A percentile compares a stretch with the other conserved stretches of the same genome.
Evolutionary conservation across 345 rosid species (phyloP).

Genomic region (Heritiera fomes): DNA sequence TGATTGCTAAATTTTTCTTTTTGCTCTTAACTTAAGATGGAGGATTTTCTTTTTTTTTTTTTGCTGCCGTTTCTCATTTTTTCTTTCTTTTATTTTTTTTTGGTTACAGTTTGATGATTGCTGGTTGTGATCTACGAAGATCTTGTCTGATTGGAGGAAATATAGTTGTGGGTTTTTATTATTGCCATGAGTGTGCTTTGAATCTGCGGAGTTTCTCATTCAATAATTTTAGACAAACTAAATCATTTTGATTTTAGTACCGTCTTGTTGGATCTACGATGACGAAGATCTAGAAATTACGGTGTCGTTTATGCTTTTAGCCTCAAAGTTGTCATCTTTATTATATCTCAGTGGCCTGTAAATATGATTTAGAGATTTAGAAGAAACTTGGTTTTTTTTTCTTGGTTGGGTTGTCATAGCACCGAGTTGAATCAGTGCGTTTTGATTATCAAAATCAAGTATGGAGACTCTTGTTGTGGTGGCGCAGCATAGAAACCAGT

Average conservation of each 20-base stretch:
- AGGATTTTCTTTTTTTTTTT: not conserved
- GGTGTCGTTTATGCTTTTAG: not conserved
- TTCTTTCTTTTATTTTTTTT: conserved; percentile 18
- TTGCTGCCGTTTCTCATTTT: conserved; percentile 12
- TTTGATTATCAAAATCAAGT: conserved; percentile 19
- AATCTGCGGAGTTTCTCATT: conserved; percentile 18
- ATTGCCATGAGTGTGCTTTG: conserved; percentile 3
- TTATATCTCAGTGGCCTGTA: not conserved
- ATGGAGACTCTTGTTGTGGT: conserved; percentile 86
- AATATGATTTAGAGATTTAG: conserved; percentile 18
- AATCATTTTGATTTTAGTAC: conserved; percentile 26
- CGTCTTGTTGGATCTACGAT: conserved; percentile 33
- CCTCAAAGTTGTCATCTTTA: conserved; percentile 28
- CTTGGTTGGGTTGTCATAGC: conserved; percentile 7
- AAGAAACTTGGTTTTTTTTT: not conserved
- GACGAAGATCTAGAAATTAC: conserved; percentile 32
- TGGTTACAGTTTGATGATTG: conserved; percentile 22
- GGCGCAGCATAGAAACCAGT: conserved; percentile 69
- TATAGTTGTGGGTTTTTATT: not conserved
- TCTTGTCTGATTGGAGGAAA: conserved; percentile 27
- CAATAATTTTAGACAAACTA: not conserved
- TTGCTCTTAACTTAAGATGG: not conserved
- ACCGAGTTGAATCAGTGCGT: conserved; percentile 16
- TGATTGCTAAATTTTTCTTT: not conserved
- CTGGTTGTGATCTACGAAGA: conserved; percentile 19